Evolutionary conservation across 768 basidiomycete genomes (phyloP).

Genomic region (Lentinula aciculospora): DNA sequence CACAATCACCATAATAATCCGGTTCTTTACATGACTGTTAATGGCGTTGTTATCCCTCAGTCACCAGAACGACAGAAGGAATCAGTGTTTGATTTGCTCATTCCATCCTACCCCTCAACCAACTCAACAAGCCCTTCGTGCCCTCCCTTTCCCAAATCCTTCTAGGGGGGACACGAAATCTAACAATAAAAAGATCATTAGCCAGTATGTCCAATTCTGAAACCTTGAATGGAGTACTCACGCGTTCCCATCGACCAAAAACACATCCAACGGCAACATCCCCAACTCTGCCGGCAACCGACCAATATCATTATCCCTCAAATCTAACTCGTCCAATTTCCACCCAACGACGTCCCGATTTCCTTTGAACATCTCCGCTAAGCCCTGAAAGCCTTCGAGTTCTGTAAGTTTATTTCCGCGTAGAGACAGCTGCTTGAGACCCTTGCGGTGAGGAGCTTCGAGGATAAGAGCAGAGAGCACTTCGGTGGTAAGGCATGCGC

Average conservation of each 20-base stretch:
- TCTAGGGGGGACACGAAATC: conserved; percentile 77
- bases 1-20: too few relatives aligned
- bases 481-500: conserved; percentile 39
- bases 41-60: too few relatives aligned
- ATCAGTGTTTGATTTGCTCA: conserved; percentile 13
- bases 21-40: too few relatives aligned
- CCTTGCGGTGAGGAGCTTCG: conserved; percentile 37
- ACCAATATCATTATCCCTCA: conserved; percentile 76
- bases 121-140: conserved; percentile 73
- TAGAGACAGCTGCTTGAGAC: conserved; percentile 60
- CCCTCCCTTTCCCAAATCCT: conserved; percentile 86
- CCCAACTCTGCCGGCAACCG: conserved; percentile 68
- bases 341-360: conserved; percentile 58
- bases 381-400: conserved; percentile 53
- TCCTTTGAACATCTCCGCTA: conserved; percentile 64
- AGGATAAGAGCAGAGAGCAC: conserved; percentile 48
- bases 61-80: too few relatives aligned
- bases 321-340: conserved; percentile 78
- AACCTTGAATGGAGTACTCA: conserved; percentile 30
- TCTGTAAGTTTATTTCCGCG: conserved; percentile 63
- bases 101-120: conserved; percentile 73
- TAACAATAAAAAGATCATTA: too few relatives aligned
- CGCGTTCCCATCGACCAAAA: conserved; percentile 83
- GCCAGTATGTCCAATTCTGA: too few relatives aligned
- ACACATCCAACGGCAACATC: conserved; percentile 70